phyloP scores from a whole-genome alignment of 257 asterid species.

The Plantago major region DNA sequence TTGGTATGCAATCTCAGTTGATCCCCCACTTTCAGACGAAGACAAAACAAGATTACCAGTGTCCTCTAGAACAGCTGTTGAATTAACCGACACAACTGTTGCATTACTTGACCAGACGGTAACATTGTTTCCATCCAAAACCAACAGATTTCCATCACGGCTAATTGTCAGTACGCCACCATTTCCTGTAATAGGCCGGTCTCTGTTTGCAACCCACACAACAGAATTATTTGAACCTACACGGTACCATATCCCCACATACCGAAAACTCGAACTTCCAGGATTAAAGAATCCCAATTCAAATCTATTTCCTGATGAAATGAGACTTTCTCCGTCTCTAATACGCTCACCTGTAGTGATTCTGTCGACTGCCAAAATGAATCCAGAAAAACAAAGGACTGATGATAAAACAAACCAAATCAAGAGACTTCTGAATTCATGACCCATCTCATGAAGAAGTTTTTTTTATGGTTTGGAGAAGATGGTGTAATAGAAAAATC shows the following conservation, averaged over 20 bases:
- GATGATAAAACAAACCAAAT: constrained; percentile 17
- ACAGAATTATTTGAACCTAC: constrained; percentile 26
- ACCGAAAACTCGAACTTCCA: constrained; percentile 34
- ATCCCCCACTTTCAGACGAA: not conserved
- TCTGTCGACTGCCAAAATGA: constrained; percentile 26
- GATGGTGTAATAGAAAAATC: not conserved
- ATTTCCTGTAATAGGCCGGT: constrained; percentile 43
- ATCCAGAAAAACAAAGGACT: constrained; percentile 17
- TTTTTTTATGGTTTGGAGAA: not conserved
- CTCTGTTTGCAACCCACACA: constrained; percentile 78
- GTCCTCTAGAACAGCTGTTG: constrained; percentile 39
- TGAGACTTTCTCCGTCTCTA: constrained; percentile 44
- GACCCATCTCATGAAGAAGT: constrained; percentile 26
- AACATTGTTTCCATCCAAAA: constrained; percentile 30
- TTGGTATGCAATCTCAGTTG: constrained; percentile 29
- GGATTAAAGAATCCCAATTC: constrained; percentile 72
- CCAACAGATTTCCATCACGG: constrained; percentile 35
- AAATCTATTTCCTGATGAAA: constrained; percentile 39
- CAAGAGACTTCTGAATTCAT: constrained; percentile 1
- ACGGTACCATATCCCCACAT: constrained; percentile 67
- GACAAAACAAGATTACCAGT: constrained; percentile 43
- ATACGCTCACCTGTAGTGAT: constrained; percentile 26
- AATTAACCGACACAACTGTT: constrained; percentile 23
- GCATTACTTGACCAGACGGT: constrained; percentile 42
- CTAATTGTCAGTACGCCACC: constrained; percentile 36